Base-by-base conservation (phyloP, 2,329 filamentous ascomycete species). In the Apiospora marii region DNA sequence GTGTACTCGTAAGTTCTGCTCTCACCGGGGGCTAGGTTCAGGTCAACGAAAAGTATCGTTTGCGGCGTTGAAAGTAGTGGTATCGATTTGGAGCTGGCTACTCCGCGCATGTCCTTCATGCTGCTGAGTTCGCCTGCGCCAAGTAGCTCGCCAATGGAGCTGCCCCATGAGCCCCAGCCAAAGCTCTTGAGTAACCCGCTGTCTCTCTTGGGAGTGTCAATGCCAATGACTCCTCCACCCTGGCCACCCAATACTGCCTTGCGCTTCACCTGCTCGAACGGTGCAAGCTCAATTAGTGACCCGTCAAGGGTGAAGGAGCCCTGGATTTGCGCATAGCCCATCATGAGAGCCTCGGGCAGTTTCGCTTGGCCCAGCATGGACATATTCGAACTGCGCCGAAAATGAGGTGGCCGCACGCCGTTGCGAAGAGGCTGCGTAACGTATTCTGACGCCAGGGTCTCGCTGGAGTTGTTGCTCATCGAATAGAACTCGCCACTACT, bases 401-500 rank as follows among this genome's bases (percentile, higher is more conserved):
- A 78, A 74, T 89, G 85, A 2, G 83, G 79, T 41, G 87, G 84
- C 37, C 84, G 81, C 61, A 79, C 77, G 41, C 81, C 78, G 61
- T 77, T 79, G 70, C 81, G 80, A 68, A 81, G 75, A 7, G 81
- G 81, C 44, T 92, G 90, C 24, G 91, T 85, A 19, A 93, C 89
- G 79, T 97, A 97, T 82, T 98, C 96, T 0, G 96, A 99, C 14
- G 92, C 92, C 68, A 98, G 81, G 3, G 96, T 99, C 81, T 99
- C 96, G 22, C 93, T 94, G 8, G 96, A 98, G 79, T 98, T 93
- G 80, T 98, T 98, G 84, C 96, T 98, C 81, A 96, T 85, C 0
- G 95, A 95, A 82, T 98, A 98, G 78, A 98, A 97, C 79, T 99
- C 96, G 71, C 93, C 93, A 80, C 96, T 99, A 75, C 94, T 98